Evolutionary conservation across 192 early-diverging fungal species (phyloP).

Genomic region (Linnemannia exigua): DNA sequence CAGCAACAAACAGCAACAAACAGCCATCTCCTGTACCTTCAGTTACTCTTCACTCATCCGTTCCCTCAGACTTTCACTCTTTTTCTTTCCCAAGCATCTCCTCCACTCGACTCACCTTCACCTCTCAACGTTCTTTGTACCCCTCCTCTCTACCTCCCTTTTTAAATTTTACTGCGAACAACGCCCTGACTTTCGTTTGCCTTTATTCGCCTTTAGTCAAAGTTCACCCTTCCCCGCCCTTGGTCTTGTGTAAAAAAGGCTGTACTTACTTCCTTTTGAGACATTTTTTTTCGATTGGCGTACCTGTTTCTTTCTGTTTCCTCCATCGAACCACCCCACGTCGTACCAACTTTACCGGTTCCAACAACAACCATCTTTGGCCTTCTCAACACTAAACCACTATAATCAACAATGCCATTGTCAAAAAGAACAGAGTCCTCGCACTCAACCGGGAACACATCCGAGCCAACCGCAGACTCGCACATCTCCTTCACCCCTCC

Average conservation of each 20-base stretch:
- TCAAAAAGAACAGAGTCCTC: not conserved
- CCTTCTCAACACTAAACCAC: not conserved
- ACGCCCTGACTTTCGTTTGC: not conserved
- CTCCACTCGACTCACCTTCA: not conserved
- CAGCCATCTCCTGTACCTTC: no score
- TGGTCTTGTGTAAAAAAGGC: no score
- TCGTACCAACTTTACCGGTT: no score
- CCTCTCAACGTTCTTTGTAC: not conserved
- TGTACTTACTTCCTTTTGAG: no score
- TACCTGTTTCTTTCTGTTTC: no score
- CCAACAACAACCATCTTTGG: not conserved
- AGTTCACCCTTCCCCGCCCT: no score
- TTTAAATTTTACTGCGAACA: not conserved
- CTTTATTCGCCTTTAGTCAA: not conserved
- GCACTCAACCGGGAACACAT: not conserved
- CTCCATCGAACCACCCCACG: no score
- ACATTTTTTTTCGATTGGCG: no score
- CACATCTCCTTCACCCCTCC: not conserved
- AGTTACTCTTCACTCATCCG: not conserved
- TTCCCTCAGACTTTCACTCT: not conserved
- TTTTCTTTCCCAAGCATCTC: no score
- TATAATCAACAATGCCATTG: not conserved
- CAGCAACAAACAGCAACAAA: not conserved
- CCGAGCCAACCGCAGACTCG: not conserved
- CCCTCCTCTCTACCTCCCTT: not conserved